phyloP scores from a whole-genome alignment of 2,329 filamentous ascomycete genomes.

The Cercospora canescens region DNA sequence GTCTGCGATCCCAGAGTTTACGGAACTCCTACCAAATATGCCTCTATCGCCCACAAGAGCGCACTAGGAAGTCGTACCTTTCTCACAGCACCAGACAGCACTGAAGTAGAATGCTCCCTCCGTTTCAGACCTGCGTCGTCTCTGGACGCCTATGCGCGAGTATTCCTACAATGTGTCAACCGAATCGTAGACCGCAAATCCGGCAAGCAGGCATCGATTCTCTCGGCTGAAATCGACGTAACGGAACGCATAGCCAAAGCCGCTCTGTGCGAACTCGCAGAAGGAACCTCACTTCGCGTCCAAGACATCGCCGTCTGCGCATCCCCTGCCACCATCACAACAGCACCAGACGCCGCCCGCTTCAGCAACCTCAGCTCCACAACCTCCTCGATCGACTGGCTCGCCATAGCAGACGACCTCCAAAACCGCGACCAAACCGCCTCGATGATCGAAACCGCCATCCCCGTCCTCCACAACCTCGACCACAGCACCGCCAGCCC shows the following conservation, averaged over 20 bases:
- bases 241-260: constrained; percentile 28
- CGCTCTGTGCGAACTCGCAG: constrained; percentile 30
- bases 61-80: constrained; percentile 30
- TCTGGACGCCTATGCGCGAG: constrained; percentile 10
- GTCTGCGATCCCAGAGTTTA: constrained; percentile 31
- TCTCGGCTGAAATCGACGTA: constrained; percentile 33
- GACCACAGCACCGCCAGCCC: constrained; percentile 22
- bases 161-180: constrained; percentile 32
- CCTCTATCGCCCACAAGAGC: constrained; percentile 25
- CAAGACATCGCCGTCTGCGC: constrained; percentile 25
- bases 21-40: constrained; percentile 31
- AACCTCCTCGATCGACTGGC: constrained; percentile 29
- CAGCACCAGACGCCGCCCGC: neutral
- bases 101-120: constrained; percentile 28
- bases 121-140: constrained; percentile 25
- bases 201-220: constrained; percentile 25
- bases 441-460: constrained; percentile 16
- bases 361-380: neutral
- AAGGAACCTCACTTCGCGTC: constrained; percentile 10
- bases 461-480: constrained; percentile 15
- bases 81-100: constrained; percentile 32
- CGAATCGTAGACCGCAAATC: constrained; percentile 31
- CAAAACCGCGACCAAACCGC: constrained; percentile 5
- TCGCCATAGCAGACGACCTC: constrained; percentile 28
- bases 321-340: constrained; percentile 8